Base-by-base conservation (phyloP, 2,329 filamentous ascomycete genomes). In the Fonsecaea nubica region DNA sequence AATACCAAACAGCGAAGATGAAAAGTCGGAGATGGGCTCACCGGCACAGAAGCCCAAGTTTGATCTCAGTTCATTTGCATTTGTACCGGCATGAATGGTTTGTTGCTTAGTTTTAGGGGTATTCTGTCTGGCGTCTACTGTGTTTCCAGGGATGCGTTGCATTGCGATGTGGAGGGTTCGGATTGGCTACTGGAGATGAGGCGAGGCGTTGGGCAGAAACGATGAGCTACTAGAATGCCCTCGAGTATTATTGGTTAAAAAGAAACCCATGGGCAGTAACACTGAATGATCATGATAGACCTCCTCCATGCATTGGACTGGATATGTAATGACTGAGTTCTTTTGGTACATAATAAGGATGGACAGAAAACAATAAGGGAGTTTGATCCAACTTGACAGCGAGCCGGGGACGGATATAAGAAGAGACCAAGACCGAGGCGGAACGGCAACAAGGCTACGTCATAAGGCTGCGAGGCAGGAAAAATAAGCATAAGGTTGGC, bases 1-100 rank as follows among this genome's bases (percentile, higher is more conserved):
- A 21, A 73, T 85, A 45, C 82, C 81, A 21, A 79, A 82, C 64
- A 85, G 82, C 58, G 83, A 85, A 50, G 81, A 81, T 36, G 74
- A 74, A 55, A 55, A 50, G 25, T 70, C 65, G 10, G 70, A 71
- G 32, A 52, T 40, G 7, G 68, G 67, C 18, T 71, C 66, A 40
- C 57, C 42, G 1, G 40, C 15, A 10, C 55, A 35, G 35, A 67
- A 69, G 2, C 65, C 72, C 13, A 58, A 70, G 40, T 72, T 80
- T 58, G 74, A 80, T 67, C 70, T 80, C 33, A 75, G 77, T 65
- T 74, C 72, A 45, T 80, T 79, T 70, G 76, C 76, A 30, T 80
- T 78, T 71, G 71, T 73, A 21, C 69, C 74, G 15, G 60, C 63
- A 33, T 69, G 64, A 68, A 58, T 55, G 54, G 52, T 64, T 65